phyloP scores from a whole-genome alignment of 148 eudicot genomes.

The Spergularia marina region DNA sequence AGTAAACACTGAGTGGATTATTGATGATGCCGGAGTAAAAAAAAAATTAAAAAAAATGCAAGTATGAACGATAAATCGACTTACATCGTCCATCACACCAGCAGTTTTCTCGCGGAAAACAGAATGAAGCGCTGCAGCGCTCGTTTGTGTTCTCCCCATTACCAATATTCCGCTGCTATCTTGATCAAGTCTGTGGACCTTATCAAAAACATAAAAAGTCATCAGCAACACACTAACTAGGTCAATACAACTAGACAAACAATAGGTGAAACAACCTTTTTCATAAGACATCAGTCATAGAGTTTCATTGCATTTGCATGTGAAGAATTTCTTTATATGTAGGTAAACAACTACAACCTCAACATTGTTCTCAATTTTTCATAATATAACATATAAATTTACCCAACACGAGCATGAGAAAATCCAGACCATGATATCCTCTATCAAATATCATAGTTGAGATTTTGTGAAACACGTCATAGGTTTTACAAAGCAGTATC shows the following conservation, averaged over 20 bases:
- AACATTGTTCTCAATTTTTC: too few species aligned
- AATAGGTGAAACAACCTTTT: not conserved
- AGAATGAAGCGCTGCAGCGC: constrained; percentile 75
- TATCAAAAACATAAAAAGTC: constrained; percentile 27
- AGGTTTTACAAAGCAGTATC: too few species aligned
- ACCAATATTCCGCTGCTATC: constrained; percentile 97
- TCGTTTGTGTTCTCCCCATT: constrained; percentile 90
- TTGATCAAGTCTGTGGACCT: constrained; percentile 98
- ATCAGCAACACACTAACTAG: not conserved
- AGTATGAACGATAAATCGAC: constrained; percentile 27
- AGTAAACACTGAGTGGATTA: not conserved
- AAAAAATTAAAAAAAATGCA: not conserved
- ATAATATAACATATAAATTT: not conserved
- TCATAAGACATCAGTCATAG: not conserved
- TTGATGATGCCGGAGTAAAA: not conserved
- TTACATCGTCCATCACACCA: constrained; percentile 58
- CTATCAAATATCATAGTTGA: not conserved
- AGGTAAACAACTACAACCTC: too few species aligned
- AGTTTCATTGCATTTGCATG: not conserved
- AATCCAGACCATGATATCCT: not conserved
- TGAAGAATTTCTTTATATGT: not conserved
- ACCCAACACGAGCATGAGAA: not conserved
- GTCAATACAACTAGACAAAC: not conserved
- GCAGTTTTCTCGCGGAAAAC: constrained; percentile 90
- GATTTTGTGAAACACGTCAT: too few species aligned